phyloP scores from a whole-genome alignment of 768 basidiomycete species.

The Leccinum incarnatum region DNA sequence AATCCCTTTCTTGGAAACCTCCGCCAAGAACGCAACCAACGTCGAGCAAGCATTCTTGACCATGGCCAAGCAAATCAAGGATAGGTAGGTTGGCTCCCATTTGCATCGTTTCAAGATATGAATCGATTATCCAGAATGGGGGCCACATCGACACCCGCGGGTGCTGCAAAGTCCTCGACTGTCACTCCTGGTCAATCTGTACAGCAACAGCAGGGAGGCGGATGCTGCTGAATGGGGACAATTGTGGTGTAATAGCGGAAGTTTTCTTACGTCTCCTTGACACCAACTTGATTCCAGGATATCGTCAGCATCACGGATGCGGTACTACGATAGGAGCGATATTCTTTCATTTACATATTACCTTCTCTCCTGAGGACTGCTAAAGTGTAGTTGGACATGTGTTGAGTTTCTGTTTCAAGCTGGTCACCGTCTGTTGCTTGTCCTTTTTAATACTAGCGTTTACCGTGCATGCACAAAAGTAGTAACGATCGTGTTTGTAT shows the following conservation, averaged over 20 bases:
- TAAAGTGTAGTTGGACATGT: conserved; percentile 25
- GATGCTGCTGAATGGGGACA: conserved; percentile 68
- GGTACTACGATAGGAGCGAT: conserved; percentile 31
- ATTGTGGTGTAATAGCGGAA: conserved; percentile 17
- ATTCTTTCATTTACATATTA: conserved; percentile 34
- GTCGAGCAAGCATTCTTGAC: conserved; percentile 99
- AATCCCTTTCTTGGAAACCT: conserved; percentile 96
- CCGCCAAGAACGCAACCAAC: conserved; percentile 98
- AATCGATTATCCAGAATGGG: conserved; percentile 62
- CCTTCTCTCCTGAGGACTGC: conserved; percentile 29
- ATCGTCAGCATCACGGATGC: conserved; percentile 28
- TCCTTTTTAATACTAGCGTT: conserved; percentile 21
- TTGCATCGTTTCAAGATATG: not conserved
- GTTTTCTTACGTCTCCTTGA: conserved; percentile 15
- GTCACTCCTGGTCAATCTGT: conserved; percentile 84
- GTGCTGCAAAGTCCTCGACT: conserved; percentile 76
- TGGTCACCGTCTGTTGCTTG: conserved; percentile 15
- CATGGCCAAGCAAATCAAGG: conserved; percentile 95
- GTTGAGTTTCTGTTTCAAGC: conserved; percentile 26
- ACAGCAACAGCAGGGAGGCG: conserved; percentile 65
- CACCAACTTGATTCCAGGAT: conserved; percentile 19
- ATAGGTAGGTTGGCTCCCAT: conserved; percentile 53
- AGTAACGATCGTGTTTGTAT: not conserved
- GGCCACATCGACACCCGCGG: conserved; percentile 69
- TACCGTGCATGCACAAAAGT: not conserved